Evolutionary conservation across 192 early-diverging fungal species (phyloP).

Genomic region (Anaeromyces robustus): DNA sequence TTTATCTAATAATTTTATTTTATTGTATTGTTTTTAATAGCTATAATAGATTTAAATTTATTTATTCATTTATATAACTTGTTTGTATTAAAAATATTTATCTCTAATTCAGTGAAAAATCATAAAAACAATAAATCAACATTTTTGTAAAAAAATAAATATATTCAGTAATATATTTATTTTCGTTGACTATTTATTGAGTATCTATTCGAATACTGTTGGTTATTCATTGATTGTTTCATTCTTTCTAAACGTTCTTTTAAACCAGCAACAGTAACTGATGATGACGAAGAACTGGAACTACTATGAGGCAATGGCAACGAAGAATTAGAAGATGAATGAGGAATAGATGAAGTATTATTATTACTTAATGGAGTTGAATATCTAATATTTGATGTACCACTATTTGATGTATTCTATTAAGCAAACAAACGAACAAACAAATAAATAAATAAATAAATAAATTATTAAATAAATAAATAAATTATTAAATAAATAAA

Average conservation of each 20-base stretch:
- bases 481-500: not conserved
- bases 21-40: too few relatives aligned
- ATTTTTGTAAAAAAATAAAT: too few relatives aligned
- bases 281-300: not conserved
- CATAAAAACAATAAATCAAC: too few relatives aligned
- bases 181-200: too few relatives aligned
- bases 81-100: too few relatives aligned
- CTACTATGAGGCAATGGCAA: not conserved
- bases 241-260: slow-evolving; percentile 51
- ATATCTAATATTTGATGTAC: not conserved
- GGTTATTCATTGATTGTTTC: slow-evolving; percentile 20
- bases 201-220: too few relatives aligned
- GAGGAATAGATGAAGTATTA: not conserved
- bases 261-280: slow-evolving; percentile 33
- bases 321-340: not conserved
- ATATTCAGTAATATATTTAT: too few relatives aligned
- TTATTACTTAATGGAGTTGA: not conserved
- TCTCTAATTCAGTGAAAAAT: too few relatives aligned
- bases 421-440: not conserved
- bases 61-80: too few relatives aligned
- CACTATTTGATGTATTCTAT: not conserved
- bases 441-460: not conserved
- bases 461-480: not conserved
- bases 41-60: too few relatives aligned
- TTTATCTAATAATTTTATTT: too few relatives aligned